Conservation (phyloP, 805 yeast species). For the Scheffersomyces spartinae region DNA sequence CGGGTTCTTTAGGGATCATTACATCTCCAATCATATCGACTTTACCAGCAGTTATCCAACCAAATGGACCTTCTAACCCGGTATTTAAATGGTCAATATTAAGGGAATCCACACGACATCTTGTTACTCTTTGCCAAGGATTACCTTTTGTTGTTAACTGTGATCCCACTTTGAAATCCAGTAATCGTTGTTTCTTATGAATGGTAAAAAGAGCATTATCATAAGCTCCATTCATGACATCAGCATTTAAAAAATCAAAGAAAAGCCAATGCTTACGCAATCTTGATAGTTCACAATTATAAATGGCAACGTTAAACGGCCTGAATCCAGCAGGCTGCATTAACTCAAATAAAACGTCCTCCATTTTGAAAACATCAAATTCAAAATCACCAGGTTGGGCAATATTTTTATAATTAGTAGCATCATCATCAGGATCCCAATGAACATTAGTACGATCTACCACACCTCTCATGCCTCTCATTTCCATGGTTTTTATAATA, state of each 20-base stretch:
- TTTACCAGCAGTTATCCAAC: slow-evolving; percentile 89
- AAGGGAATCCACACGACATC: slow-evolving; percentile 76
- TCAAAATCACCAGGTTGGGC: slow-evolving; percentile 88
- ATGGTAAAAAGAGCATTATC: slow-evolving; percentile 90
- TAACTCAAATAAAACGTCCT: slow-evolving; percentile 74
- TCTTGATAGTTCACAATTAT: slow-evolving; percentile 67
- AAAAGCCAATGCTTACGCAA: slow-evolving; percentile 90
- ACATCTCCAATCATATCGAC: slow-evolving; percentile 93
- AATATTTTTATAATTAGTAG: slow-evolving; percentile 65
- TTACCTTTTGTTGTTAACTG: slow-evolving; percentile 5
- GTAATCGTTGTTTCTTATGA: slow-evolving; percentile 59
- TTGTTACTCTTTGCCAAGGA: slow-evolving; percentile 53
- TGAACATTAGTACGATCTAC: slow-evolving; percentile 81
- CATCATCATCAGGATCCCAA: slow-evolving; percentile 76
- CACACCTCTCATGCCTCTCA: slow-evolving; percentile 83
- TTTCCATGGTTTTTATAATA: slow-evolving; percentile 62
- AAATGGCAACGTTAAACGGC: slow-evolving; percentile 81
- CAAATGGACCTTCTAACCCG: slow-evolving; percentile 90
- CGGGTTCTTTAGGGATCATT: slow-evolving; percentile 58
- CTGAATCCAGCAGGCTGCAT: slow-evolving; percentile 73
- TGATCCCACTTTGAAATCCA: slow-evolving; percentile 24
- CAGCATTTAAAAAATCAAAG: slow-evolving; percentile 77
- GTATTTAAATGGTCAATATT: slow-evolving; percentile 82
- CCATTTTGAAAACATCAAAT: slow-evolving; percentile 68
- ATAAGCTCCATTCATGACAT: slow-evolving; percentile 78